Conservation (phyloP, 768 basidiomycete genomes). For the Polyporus arcularius region DNA sequence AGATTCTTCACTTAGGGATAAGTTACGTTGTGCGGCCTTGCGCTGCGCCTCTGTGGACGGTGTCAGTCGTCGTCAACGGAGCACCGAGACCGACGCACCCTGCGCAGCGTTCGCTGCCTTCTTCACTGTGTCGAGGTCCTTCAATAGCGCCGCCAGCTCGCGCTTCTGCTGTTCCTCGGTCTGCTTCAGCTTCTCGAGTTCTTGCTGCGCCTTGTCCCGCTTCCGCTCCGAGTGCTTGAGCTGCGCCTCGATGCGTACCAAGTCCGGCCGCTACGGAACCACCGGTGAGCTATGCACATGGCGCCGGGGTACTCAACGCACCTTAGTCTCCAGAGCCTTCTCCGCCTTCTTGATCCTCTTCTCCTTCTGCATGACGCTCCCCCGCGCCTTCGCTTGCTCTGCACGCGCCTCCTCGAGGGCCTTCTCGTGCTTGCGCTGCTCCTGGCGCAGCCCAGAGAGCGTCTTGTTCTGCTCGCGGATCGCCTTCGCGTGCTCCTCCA, state of each 20-base stretch:
- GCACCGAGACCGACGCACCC: slow-evolving; percentile 46
- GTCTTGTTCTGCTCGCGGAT: slow-evolving; percentile 77
- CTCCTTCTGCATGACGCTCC: slow-evolving; percentile 80
- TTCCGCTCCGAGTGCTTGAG: slow-evolving; percentile 86
- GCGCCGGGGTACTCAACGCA: slow-evolving; percentile 30
- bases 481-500: slow-evolving; percentile 67
- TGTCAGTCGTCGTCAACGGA: slow-evolving; percentile 1
- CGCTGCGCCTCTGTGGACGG: slow-evolving; percentile 66
- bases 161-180: slow-evolving; percentile 54
- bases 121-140: slow-evolving; percentile 67
- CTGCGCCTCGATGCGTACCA: slow-evolving; percentile 83
- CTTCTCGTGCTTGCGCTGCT: slow-evolving; percentile 70
- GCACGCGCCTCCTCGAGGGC: slow-evolving; percentile 73
- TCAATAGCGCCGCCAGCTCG: slow-evolving; percentile 56
- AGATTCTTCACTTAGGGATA: slow-evolving; percentile 80
- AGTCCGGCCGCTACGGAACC: slow-evolving; percentile 73
- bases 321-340: slow-evolving; percentile 84
- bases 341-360: slow-evolving; percentile 88
- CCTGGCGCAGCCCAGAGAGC: slow-evolving; percentile 64
- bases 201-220: slow-evolving; percentile 64
- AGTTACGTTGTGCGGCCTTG: slow-evolving; percentile 68
- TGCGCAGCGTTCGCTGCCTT: slow-evolving; percentile 76
- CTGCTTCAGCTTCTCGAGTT: slow-evolving; percentile 62
- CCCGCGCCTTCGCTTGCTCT: slow-evolving; percentile 77
- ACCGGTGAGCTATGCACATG: not conserved